phyloP scores from a whole-genome alignment of 2,329 filamentous ascomycete species.

The Daldinia sp. region DNA sequence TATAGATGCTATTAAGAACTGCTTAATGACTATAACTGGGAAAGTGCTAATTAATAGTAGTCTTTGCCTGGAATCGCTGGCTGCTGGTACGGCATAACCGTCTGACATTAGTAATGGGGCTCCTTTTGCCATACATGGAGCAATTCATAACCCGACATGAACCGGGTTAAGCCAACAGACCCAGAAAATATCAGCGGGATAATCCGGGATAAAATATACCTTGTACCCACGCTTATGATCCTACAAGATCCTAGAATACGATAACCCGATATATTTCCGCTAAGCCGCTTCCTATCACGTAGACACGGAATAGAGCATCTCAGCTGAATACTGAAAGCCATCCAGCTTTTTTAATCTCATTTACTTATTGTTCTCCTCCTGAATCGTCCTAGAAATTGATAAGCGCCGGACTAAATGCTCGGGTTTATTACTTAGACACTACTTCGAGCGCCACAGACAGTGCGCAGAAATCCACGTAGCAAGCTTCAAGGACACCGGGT shows the following conservation, averaged over 20 bases:
- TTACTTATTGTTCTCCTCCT: not conserved
- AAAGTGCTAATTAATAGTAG: not conserved
- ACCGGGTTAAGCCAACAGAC: slow-evolving; percentile 3
- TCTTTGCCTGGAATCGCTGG: not conserved
- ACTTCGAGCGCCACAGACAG: not conserved
- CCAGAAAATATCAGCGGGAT: slow-evolving; percentile 14
- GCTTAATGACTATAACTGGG: too few species aligned
- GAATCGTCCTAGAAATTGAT: not conserved
- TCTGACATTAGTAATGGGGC: not conserved
- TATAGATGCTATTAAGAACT: not conserved
- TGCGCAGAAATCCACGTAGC: not conserved
- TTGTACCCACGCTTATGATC: not conserved
- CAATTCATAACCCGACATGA: slow-evolving; percentile 10
- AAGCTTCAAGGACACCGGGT: slow-evolving; percentile 9
- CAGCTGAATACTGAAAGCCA: not conserved
- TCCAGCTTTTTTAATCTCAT: not conserved
- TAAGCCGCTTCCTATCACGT: slow-evolving; percentile 11
- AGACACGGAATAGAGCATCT: not conserved
- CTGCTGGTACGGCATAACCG: not conserved
- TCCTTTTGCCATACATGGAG: not conserved
- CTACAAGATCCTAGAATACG: not conserved
- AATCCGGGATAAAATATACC: slow-evolving; percentile 18
- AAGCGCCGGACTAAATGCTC: not conserved
- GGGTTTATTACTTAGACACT: slow-evolving; percentile 1
- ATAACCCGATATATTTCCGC: slow-evolving; percentile 24